Evolutionary conservation across 495 filamentous ascomycete species (phyloP).

Genomic region (Lentithecium fluviatile): DNA sequence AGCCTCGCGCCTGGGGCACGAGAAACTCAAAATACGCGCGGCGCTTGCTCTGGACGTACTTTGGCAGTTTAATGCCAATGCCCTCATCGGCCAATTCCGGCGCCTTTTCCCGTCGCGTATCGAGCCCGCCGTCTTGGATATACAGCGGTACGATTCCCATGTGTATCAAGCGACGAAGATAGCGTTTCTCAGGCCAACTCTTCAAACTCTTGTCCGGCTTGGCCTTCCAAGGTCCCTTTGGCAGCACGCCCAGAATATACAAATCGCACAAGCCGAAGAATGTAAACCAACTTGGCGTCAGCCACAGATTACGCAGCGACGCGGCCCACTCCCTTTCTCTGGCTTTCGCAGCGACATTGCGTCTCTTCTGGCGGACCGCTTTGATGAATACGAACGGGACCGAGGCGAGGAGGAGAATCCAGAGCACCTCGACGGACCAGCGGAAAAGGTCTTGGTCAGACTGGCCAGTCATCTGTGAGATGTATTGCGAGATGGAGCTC

Average conservation of each 20-base stretch:
- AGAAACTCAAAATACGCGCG: slow-evolving; percentile 11
- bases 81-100: background rate
- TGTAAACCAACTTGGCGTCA: background rate
- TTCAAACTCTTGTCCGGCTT: background rate
- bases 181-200: background rate
- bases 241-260: background rate
- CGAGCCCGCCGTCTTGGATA: slow-evolving; percentile 4
- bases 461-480: no score
- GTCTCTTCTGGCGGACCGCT: background rate
- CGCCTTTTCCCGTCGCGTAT: background rate
- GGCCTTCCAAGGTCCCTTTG: background rate
- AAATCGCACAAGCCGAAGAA: background rate
- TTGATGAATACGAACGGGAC: no score
- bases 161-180: background rate
- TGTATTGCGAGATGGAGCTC: no score
- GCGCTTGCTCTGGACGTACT: slow-evolving; percentile 10
- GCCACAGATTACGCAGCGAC: background rate
- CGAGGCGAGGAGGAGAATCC: no score
- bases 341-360: background rate
- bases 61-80: background rate
- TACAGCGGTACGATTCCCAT: slow-evolving; percentile 12
- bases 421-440: no score
- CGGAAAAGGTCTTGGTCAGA: no score
- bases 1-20: background rate
- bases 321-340: background rate